Conservation (phyloP, 768 basidiomycete species). For the Kwoniella heveanensis region DNA sequence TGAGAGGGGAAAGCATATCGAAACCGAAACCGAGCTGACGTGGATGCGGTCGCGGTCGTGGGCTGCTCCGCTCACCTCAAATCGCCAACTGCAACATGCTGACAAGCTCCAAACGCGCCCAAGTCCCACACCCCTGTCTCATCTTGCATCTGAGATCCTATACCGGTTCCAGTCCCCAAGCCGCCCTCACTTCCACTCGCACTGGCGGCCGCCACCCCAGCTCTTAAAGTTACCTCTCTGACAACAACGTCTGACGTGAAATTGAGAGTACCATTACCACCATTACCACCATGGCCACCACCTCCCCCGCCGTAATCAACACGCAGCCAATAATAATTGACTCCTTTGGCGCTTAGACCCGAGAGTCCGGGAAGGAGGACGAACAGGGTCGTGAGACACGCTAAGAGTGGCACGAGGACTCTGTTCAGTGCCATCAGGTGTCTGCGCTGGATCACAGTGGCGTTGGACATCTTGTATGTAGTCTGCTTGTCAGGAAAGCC, state of each 20-base stretch:
- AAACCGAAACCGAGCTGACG: no score
- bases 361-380: slow-evolving; percentile 18
- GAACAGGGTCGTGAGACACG: slow-evolving; percentile 19
- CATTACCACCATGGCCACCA: no score
- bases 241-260: no score
- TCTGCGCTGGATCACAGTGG: neutral
- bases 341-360: slow-evolving; percentile 17
- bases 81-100: neutral
- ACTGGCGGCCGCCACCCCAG: neutral
- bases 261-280: no score
- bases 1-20: no score
- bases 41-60: no score
- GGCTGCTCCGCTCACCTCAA: neutral
- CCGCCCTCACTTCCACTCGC: neutral
- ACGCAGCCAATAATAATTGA: slow-evolving; percentile 20
- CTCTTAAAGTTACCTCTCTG: no score
- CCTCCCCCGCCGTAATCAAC: slow-evolving; percentile 7
- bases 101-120: slow-evolving; percentile 22
- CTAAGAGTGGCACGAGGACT: slow-evolving; percentile 5
- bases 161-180: neutral
- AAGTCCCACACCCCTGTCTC: slow-evolving; percentile 10
- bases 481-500: no score
- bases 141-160: no score
- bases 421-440: neutral
- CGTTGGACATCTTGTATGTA: no score